phyloP scores from a whole-genome alignment of 1,139 yeast species.

The Magnusiomyces tetraspermus region DNA sequence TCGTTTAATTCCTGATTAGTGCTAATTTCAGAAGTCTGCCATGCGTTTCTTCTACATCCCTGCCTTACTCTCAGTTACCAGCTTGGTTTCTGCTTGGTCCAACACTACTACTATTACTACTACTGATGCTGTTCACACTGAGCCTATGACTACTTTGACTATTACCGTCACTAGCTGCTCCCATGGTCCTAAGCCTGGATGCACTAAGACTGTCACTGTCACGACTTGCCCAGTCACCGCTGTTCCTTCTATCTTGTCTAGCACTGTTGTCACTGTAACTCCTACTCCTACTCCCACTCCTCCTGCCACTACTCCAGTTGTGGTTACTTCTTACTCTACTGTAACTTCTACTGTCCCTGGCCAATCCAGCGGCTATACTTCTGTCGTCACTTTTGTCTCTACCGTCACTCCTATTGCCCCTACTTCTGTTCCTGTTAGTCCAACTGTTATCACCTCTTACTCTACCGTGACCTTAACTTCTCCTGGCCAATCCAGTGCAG shows the following conservation, averaged over 20 bases:
- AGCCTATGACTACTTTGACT: background rate
- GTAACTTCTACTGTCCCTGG: background rate
- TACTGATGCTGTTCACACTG: background rate
- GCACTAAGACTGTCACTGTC: background rate
- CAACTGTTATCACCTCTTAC: background rate
- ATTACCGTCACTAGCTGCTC: constrained; percentile 3
- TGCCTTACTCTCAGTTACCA: background rate
- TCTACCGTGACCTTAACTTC: background rate
- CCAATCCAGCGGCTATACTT: background rate
- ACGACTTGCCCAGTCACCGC: constrained; percentile 2
- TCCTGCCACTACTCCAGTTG: background rate
- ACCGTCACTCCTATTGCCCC: background rate
- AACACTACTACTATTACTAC: background rate
- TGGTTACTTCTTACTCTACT: background rate
- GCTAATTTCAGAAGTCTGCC: too few relatives aligned
- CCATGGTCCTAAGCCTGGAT: background rate
- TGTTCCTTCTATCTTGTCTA: background rate
- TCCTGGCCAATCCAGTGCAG: background rate
- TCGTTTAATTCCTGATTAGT: background rate
- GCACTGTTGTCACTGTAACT: background rate
- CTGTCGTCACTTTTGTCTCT: background rate
- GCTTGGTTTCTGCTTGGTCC: background rate
- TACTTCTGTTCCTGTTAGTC: background rate
- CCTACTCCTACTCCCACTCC: background rate
- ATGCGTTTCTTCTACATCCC: background rate